phyloP scores from a whole-genome alignment of 2,329 filamentous ascomycete species.

The Aspergillus tanneri region DNA sequence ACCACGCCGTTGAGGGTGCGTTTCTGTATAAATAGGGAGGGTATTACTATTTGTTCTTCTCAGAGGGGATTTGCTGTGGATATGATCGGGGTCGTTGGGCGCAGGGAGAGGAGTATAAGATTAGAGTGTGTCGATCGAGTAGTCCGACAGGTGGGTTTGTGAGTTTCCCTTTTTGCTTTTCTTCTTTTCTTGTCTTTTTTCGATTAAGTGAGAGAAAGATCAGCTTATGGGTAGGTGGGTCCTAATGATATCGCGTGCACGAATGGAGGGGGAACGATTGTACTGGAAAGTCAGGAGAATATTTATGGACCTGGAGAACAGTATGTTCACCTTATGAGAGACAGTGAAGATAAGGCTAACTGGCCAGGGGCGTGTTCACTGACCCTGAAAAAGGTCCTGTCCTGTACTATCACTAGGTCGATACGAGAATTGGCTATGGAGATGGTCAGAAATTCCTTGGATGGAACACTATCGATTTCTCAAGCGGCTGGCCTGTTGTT shows the following conservation, averaged over 20 bases:
- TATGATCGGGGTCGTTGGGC: conserved; percentile 55
- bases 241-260: conserved; percentile 54
- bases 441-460: conserved; percentile 48
- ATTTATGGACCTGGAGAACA: conserved; percentile 67
- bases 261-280: conserved; percentile 58
- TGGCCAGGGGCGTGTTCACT: conserved; percentile 26
- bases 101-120: conserved; percentile 62
- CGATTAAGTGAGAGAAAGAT: too few relatives aligned
- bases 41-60: conserved; percentile 67
- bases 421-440: conserved; percentile 51
- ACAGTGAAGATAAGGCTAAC: neutral
- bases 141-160: conserved; percentile 56
- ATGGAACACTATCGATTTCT: conserved; percentile 44
- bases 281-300: conserved; percentile 59
- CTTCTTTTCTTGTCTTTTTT: too few relatives aligned
- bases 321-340: conserved; percentile 45
- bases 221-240: too few relatives aligned
- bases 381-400: conserved; percentile 46
- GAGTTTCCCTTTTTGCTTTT: conserved; percentile 14
- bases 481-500: conserved; percentile 42
- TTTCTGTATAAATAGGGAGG: conserved; percentile 56
- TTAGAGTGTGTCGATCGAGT: conserved; percentile 62
- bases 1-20: conserved; percentile 57
- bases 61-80: conserved; percentile 60
- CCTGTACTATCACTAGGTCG: conserved; percentile 61